Evolutionary conservation across 805 yeast species (phyloP), one percentile per base, ranked within the genome.

Genomic region (Priceomyces melissophilus): DNA sequence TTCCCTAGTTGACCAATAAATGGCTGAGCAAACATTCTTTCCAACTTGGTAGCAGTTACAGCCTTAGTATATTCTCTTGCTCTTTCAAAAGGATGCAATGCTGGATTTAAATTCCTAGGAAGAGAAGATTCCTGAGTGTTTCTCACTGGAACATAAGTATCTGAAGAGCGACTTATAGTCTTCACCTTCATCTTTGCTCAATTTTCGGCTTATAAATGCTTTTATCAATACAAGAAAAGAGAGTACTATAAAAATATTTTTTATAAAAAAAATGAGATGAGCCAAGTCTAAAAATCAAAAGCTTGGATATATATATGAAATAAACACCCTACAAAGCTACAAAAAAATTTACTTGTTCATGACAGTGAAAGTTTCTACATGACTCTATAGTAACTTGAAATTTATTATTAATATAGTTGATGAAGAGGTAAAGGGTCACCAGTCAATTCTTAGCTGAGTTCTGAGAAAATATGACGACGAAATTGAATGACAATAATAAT

Each of bases 21-120:
- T 2, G 99, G 99, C 57, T 90, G 90, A 0, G 99, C 98, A 75
- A 93, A 93, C 86, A 93, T 84, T 50, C 97, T 76, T 58, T 91
- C 98, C 67, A 93, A 63, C 60, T 93, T 93, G 11, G 98, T 90
- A 20, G 99, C 98, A 42, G 87, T 91, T 39, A 93, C 66, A 0
- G 98, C 98, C 50, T 90, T 79, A 13, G 97, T 87, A 57, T 93
- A 93, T 64, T 93, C 99, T 58, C 99, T 76, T 4, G 98, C 97
- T 52, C 98, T 75, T 65, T 93, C 98, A 56, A 93, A 91, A 0
- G 97, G 99, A 67, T 93, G 99, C 36, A 93, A 71, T 15, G 91
- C 93, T 2, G 99, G 96, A 58, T 91, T 84, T 52, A 93, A 68
- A 63, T 93, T 93, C 44, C 99, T 76, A 0, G 97, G 91, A 39